These are phyloP conservation scores for Penstemon barbatus DNA, from an alignment of 257 asterid species.

Conservation along the genomic window DNA sequence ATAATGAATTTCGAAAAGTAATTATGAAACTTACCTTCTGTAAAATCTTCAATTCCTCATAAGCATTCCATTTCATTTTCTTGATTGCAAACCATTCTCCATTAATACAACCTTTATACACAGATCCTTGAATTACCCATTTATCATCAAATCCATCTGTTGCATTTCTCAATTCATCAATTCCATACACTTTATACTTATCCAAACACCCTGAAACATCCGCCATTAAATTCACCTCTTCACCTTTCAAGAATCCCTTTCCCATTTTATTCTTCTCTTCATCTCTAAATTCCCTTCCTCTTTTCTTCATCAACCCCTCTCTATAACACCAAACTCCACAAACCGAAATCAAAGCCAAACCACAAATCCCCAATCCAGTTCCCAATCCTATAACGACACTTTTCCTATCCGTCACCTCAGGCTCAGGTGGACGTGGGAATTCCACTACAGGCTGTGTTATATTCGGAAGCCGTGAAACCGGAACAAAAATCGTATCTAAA, in stretches of 20 bases:
- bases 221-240: slow-evolving; percentile 67
- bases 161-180: slow-evolving; percentile 69
- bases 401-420: slow-evolving; percentile 34
- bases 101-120: slow-evolving; percentile 65
- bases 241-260: slow-evolving; percentile 44
- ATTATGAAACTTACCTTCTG: slow-evolving; percentile 64
- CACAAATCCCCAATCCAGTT: slow-evolving; percentile 64
- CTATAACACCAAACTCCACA: slow-evolving; percentile 46
- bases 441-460: slow-evolving; percentile 47
- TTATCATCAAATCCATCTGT: slow-evolving; percentile 71
- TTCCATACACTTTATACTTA: slow-evolving; percentile 75
- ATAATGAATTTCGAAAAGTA: not conserved
- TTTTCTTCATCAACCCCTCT: slow-evolving; percentile 38
- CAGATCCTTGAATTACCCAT: slow-evolving; percentile 77
- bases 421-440: slow-evolving; percentile 24
- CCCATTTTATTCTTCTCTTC: slow-evolving; percentile 38
- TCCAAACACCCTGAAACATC: slow-evolving; percentile 93
- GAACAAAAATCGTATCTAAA: slow-evolving; percentile 63
- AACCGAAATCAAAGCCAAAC: slow-evolving; percentile 38
- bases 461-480: slow-evolving; percentile 62
- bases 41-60: slow-evolving; percentile 89
- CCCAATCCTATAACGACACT: slow-evolving; percentile 65
- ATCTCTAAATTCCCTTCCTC: slow-evolving; percentile 31
- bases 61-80: slow-evolving; percentile 99
- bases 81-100: slow-evolving; percentile 83